These are phyloP conservation scores for Amanita pallidorosea DNA, from an alignment of 768 basidiomycete species.

Conservation along the genomic window DNA sequence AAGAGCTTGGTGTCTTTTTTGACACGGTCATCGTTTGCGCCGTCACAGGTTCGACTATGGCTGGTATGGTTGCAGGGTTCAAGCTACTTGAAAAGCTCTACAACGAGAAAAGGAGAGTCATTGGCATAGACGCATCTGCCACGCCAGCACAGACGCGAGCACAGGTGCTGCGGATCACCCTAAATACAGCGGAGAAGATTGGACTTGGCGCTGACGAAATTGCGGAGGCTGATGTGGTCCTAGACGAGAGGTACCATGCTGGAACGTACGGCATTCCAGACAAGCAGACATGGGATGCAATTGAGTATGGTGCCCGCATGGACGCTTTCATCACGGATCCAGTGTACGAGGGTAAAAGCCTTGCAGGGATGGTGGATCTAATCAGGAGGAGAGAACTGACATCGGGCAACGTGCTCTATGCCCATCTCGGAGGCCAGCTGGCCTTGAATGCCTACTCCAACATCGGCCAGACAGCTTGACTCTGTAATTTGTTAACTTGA, in stretches of 20 bases:
- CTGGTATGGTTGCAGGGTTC: conserved; percentile 2
- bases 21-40: conserved; percentile 2
- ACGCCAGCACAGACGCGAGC: background rate
- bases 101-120: background rate
- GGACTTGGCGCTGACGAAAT: background rate
- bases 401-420: conserved; percentile 1
- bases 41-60: conserved; percentile 4
- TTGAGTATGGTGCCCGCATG: conserved; percentile 2
- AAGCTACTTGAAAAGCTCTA: conserved; percentile 1
- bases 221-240: background rate
- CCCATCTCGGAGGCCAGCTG: conserved; percentile 4
- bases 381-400: background rate
- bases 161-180: background rate
- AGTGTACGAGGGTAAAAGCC: conserved; percentile 3
- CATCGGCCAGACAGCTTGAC: background rate
- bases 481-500: background rate
- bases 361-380: conserved; percentile 2
- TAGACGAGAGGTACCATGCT: conserved; percentile 1
- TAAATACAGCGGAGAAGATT: conserved; percentile 1
- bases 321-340: conserved; percentile 4
- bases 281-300: conserved; percentile 1
- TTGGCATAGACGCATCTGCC: conserved; percentile 4
- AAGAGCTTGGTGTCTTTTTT: conserved; percentile 2
- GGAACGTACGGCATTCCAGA: conserved; percentile 2
- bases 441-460: conserved; percentile 3